Evolutionary conservation across 768 basidiomycete species (phyloP).

Genomic region (Rhizopogon rudus): DNA sequence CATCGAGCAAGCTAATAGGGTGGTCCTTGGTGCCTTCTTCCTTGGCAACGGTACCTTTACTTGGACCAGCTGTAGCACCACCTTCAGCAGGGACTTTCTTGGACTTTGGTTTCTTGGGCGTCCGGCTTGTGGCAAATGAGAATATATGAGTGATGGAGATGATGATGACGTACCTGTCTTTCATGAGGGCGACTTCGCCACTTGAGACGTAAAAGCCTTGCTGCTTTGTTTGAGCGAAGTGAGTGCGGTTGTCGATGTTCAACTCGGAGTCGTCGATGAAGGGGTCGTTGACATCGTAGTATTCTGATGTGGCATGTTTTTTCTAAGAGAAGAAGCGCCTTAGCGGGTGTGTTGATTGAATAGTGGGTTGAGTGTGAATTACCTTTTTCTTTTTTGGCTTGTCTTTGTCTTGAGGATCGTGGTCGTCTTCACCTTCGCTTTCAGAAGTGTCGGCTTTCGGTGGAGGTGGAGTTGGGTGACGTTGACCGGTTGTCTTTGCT

Average conservation of each 20-base stretch:
- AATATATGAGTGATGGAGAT: constrained; percentile 13
- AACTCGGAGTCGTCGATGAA: constrained; percentile 99
- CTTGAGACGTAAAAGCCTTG: constrained; percentile 90
- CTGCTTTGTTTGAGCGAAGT: constrained; percentile 87
- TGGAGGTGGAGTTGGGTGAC: constrained; percentile 49
- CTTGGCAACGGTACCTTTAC: constrained; percentile 19
- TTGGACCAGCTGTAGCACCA: constrained; percentile 3
- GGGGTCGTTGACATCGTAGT: constrained; percentile 88
- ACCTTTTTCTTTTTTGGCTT: constrained; percentile 37
- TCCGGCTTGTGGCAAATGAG: constrained; percentile 24
- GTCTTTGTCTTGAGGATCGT: constrained; percentile 27
- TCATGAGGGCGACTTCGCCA: constrained; percentile 82
- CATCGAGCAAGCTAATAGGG: constrained; percentile 42
- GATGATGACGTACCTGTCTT: constrained; percentile 51
- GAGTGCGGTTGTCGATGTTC: constrained; percentile 84
- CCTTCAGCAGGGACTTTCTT: constrained; percentile 38
- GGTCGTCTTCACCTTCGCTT: constrained; percentile 45
- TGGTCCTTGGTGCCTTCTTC: constrained; percentile 44
- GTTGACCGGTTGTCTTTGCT: constrained; percentile 63
- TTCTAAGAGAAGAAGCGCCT: constrained; percentile 23
- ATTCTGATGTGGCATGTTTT: constrained; percentile 57
- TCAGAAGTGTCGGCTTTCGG: constrained; percentile 51
- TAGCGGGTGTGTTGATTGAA: not conserved
- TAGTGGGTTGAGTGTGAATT: constrained; percentile 9
- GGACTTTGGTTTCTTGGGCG: constrained; percentile 71